phyloP scores from a whole-genome alignment of 2,329 filamentous ascomycete species.

The Pestalotiopsis sp. region DNA sequence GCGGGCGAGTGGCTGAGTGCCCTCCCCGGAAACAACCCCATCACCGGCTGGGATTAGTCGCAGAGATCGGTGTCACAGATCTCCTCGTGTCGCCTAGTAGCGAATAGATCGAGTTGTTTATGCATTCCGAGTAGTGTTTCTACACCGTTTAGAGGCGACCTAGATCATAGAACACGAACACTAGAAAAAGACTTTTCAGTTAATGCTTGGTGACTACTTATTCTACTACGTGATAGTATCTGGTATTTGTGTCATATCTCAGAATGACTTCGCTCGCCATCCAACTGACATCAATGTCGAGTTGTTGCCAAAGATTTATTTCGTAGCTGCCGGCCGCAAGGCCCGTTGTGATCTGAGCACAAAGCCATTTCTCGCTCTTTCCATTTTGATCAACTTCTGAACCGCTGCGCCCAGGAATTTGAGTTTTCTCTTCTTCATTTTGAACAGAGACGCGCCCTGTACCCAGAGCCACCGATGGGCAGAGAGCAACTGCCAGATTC shows the following conservation, averaged over 20 bases:
- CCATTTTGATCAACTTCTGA: constrained; percentile 16
- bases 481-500: constrained; percentile 37
- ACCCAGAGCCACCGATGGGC: constrained; percentile 20
- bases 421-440: not conserved
- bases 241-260: constrained; percentile 44
- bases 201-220: not conserved
- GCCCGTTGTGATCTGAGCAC: constrained; percentile 37
- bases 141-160: no score
- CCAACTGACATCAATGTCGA: constrained; percentile 31
- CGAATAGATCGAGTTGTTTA: no score
- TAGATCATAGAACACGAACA: no score
- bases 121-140: no score
- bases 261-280: constrained; percentile 45
- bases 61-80: not conserved
- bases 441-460: no score
- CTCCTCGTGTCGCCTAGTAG: no score
- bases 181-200: no score
- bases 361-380: constrained; percentile 32
- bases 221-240: constrained; percentile 41
- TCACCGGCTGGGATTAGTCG: constrained; percentile 49
- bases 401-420: constrained; percentile 10
- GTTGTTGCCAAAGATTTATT: constrained; percentile 41
- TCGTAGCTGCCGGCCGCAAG: constrained; percentile 40
- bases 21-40: constrained; percentile 58
- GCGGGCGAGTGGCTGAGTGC: constrained; percentile 41